Percentiles rank a stretch among this genome's conserved stretches.
These are phyloP conservation scores for Centella asiatica DNA, from an alignment of 129 eudicot genomes.

Conservation along the genomic window DNA sequence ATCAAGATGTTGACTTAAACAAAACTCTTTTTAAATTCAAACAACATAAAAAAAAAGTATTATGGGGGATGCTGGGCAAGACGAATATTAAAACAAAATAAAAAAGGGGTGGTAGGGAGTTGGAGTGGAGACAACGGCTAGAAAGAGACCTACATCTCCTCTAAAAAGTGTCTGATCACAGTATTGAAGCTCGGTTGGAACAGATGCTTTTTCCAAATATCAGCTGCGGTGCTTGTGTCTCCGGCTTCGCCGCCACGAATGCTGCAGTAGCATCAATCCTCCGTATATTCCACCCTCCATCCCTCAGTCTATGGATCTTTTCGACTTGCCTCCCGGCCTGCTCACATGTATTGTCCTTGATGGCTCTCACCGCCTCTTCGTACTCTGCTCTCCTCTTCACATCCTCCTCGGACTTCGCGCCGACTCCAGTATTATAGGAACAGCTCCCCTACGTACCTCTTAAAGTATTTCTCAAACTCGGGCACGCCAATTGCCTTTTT, in stretches of 20 bases:
- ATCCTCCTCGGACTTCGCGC: constrained; percentile 12
- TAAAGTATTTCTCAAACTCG: constrained; percentile 47
- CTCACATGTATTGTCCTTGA: constrained; percentile 70
- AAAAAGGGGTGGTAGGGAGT: no score
- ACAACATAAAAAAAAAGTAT: no score
- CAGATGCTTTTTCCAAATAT: constrained; percentile 65
- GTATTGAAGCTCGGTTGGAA: constrained; percentile 58
- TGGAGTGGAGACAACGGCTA: no score
- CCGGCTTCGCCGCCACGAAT: constrained; percentile 41
- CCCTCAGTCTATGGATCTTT: constrained; percentile 64
- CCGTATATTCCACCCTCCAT: constrained; percentile 62
- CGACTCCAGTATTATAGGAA: not conserved
- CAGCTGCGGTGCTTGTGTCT: constrained; percentile 20
- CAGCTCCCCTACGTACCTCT: not conserved
- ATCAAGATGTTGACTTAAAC: no score
- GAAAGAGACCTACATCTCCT: constrained; percentile 7
- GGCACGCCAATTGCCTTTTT: constrained; percentile 67
- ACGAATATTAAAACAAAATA: no score
- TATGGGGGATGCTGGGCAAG: no score
- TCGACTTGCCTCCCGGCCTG: constrained; percentile 61
- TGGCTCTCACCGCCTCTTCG: constrained; percentile 46
- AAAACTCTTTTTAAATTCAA: no score
- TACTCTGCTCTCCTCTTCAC: constrained; percentile 24
- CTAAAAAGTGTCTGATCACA: constrained; percentile 1
- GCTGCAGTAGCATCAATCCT: constrained; percentile 68